Conservation (phyloP, 1,139 yeast genomes). For the Candida sp. region DNA sequence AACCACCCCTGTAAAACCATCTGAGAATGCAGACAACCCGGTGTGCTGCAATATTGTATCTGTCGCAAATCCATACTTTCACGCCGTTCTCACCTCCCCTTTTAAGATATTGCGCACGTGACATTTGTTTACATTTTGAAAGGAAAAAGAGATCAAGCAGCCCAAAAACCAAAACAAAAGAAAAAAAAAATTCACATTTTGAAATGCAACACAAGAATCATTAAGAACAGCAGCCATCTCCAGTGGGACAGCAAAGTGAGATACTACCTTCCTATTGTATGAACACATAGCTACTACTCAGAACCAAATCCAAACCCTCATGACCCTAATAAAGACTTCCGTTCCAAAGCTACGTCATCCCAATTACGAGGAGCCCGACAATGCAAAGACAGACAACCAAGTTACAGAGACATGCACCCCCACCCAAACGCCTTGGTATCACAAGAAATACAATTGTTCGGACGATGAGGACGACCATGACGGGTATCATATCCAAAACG, state of each 20-base stretch:
- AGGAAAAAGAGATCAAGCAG: background rate
- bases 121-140: background rate
- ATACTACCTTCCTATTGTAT: background rate
- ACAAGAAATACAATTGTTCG: conserved; percentile 4
- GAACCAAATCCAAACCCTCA: background rate
- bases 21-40: too few species aligned
- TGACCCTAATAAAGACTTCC: conserved; percentile 4
- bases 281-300: background rate
- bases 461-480: conserved; percentile 4
- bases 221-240: background rate
- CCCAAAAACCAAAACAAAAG: background rate
- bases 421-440: conserved; percentile 11
- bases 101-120: background rate
- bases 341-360: conserved; percentile 8
- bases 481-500: background rate
- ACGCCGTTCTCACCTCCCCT: background rate
- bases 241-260: background rate
- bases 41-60: too few species aligned
- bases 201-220: background rate
- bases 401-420: conserved; percentile 1
- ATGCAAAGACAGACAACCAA: background rate
- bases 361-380: background rate
- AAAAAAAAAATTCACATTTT: background rate
- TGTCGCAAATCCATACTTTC: too few species aligned
- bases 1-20: too few species aligned